Conservation (phyloP, 495 filamentous ascomycete genomes). For the Annulohypoxylon bovei region DNA sequence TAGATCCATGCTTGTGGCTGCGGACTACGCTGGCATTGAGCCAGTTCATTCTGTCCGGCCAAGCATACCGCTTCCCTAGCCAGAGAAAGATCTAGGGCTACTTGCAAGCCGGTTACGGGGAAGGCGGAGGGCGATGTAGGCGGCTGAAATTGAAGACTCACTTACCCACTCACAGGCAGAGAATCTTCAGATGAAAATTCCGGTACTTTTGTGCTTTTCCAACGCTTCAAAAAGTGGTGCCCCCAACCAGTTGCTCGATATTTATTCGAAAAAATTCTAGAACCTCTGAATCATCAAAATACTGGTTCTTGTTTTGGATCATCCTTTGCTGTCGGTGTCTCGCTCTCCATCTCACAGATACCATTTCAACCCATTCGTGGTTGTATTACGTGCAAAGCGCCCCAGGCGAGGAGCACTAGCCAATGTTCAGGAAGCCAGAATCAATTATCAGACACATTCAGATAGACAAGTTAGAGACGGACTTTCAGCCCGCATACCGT, state of each 20-base stretch:
- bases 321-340: constrained; percentile 14
- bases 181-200: constrained; percentile 27
- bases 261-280: constrained; percentile 33
- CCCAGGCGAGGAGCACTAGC: constrained; percentile 7
- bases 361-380: constrained; percentile 18
- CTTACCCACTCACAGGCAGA: constrained; percentile 33
- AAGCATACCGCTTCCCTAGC: constrained; percentile 19
- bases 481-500: constrained; percentile 19
- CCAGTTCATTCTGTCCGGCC: constrained; percentile 14
- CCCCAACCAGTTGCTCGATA: constrained; percentile 11
- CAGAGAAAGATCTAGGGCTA: constrained; percentile 20
- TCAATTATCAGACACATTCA: constrained; percentile 29
- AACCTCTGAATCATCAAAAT: constrained; percentile 22
- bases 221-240: constrained; percentile 26
- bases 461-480: constrained; percentile 37
- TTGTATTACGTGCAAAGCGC: constrained; percentile 4
- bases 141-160: constrained; percentile 31
- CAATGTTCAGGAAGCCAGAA: constrained; percentile 4
- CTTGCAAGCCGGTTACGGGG: constrained; percentile 10
- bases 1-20: constrained; percentile 40
- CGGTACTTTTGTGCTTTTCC: constrained; percentile 10
- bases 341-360: constrained; percentile 21
- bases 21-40: constrained; percentile 25
- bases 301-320: constrained; percentile 18
- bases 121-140: constrained; percentile 9